Percentiles rank a stretch among this genome's conserved stretches.
phyloP scores from a whole-genome alignment of 345 rosid genomes.

The Eucalyptus regnans region DNA sequence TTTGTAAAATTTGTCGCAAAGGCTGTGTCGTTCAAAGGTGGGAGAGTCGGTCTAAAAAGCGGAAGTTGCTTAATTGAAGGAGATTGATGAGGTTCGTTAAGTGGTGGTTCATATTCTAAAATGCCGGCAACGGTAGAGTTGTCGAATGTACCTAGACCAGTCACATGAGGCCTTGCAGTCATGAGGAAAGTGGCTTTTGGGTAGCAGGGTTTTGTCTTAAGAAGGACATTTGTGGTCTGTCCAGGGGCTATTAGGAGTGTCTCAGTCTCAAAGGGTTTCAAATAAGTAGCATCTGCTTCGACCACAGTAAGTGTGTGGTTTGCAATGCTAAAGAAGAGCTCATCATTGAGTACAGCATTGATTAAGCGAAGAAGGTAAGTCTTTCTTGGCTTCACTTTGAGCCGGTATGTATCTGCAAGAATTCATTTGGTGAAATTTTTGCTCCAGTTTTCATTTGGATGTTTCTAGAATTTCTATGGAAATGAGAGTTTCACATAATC shows the following conservation, averaged over 20 bases:
- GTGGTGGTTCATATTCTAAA: conserved; percentile 13
- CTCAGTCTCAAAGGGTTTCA: conserved; percentile 22
- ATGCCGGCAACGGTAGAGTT: conserved; percentile 28
- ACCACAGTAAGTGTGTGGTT: conserved; percentile 32
- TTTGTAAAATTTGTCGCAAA: conserved; percentile 31
- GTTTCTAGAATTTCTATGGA: not conserved
- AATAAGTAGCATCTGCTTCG: conserved; percentile 27
- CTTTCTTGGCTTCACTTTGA: conserved; percentile 36
- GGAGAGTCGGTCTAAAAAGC: conserved; percentile 30
- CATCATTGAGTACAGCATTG: conserved; percentile 40
- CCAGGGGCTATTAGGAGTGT: conserved; percentile 33
- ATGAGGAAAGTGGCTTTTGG: conserved; percentile 45
- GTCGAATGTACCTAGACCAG: conserved; percentile 53
- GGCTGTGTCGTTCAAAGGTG: conserved; percentile 40
- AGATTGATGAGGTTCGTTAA: not conserved
- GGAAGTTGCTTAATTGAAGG: conserved; percentile 19
- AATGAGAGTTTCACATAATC: not conserved
- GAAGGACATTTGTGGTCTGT: conserved; percentile 29
- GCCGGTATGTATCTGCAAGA: conserved; percentile 19
- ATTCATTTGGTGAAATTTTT: not conserved
- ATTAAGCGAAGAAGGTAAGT: conserved; percentile 28
- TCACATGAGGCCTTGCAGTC: conserved; percentile 51
- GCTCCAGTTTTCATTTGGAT: not conserved
- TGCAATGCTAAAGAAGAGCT: conserved; percentile 43
- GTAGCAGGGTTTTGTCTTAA: conserved; percentile 12